Conservation (phyloP, 2,329 filamentous ascomycete genomes). For the Aspergillus spinulosporus region DNA sequence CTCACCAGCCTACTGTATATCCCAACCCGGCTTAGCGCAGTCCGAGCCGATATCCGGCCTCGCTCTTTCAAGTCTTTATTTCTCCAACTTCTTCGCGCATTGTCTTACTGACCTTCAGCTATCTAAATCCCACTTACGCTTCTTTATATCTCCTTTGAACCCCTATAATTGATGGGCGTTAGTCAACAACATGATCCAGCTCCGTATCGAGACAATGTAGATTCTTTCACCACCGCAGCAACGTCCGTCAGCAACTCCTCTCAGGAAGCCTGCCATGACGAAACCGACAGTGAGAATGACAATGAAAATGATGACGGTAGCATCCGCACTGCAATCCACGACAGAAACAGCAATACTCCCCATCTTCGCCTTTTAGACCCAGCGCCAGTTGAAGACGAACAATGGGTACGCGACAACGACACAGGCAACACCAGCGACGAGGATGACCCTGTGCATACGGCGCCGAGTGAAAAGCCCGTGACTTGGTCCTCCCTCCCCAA, state of each 20-base stretch:
- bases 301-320: constrained; percentile 8
- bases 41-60: constrained; percentile 6
- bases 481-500: constrained; percentile 73
- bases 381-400: constrained; percentile 18
- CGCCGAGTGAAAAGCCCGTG: constrained; percentile 48
- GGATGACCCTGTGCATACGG: constrained; percentile 17
- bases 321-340: constrained; percentile 22
- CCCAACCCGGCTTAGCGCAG: constrained; percentile 14
- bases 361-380: constrained; percentile 15
- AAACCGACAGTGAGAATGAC: constrained; percentile 18
- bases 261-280: background rate
- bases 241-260: background rate
- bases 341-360: constrained; percentile 9
- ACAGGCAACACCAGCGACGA: constrained; percentile 18
- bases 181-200: constrained; percentile 10
- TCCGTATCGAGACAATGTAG: constrained; percentile 18
- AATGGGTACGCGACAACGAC: constrained; percentile 18
- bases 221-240: background rate
- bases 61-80: background rate
- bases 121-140: background rate
- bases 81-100: background rate
- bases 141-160: background rate
- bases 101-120: background rate
- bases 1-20: background rate
- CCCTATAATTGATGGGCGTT: constrained; percentile 18